phyloP scores from a whole-genome alignment of 768 basidiomycete genomes.

The Lentinus brumalis region DNA sequence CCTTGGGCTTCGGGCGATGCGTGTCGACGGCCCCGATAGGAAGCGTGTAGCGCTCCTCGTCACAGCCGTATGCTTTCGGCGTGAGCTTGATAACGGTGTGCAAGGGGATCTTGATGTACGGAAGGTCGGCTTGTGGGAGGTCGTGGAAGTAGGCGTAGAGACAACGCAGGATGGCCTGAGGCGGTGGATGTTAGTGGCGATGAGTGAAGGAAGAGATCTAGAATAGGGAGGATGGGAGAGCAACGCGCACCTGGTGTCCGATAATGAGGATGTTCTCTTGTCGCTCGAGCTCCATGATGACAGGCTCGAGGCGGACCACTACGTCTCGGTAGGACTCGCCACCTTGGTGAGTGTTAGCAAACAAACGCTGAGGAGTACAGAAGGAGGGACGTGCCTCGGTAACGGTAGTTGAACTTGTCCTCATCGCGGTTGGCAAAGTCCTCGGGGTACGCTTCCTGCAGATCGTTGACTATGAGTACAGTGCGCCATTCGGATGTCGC shows the following conservation, averaged over 20 bases:
- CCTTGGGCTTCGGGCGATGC: constrained; percentile 65
- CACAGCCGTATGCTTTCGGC: constrained; percentile 97
- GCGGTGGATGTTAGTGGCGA: no score
- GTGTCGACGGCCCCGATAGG: constrained; percentile 96
- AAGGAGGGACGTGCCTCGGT: constrained; percentile 58
- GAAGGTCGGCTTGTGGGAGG: constrained; percentile 88
- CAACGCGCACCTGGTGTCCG: constrained; percentile 71
- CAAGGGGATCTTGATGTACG: constrained; percentile 95
- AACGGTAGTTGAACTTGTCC: constrained; percentile 99
- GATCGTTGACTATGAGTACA: not conserved
- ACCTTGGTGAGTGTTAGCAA: constrained; percentile 34
- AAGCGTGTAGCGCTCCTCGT: constrained; percentile 91
- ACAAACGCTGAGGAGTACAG: not conserved
- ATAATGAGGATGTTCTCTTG: constrained; percentile 98
- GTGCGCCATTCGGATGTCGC: not conserved
- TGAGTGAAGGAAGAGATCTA: not conserved
- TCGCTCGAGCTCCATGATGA: constrained; percentile 98
- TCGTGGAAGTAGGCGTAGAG: constrained; percentile 97
- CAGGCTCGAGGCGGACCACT: constrained; percentile 90
- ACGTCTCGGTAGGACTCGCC: constrained; percentile 99
- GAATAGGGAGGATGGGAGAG: constrained; percentile 1
- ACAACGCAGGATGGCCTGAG: constrained; percentile 76
- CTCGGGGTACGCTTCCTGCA: constrained; percentile 90
- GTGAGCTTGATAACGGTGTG: constrained; percentile 99
- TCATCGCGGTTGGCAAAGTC: constrained; percentile 98